Base-by-base conservation (phyloP, 345 rosid genomes). In the Citrus medica region DNA sequence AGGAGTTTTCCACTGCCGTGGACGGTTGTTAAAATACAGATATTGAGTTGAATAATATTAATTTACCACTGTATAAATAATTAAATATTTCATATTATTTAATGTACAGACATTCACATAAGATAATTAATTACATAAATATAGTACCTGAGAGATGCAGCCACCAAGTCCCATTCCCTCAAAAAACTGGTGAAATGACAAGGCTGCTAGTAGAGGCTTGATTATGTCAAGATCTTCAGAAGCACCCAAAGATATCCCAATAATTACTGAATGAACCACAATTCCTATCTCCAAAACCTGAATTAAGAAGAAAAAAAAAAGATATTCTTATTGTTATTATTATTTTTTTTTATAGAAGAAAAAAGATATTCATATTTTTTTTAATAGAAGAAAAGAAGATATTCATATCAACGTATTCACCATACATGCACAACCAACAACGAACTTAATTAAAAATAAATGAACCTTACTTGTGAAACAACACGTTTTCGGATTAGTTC, bases 101-200 rank as follows among this genome's bases (percentile, higher is more conserved):
- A 46, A 25, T 61, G 19, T 9, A 61, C 5, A 61, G 5, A 6
- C 30, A 61, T 12, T 13, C 51, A 46, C 51, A 3, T 3, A 13
- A 46, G 51, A 46, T 13, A 46, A 46, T 46, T 46, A 46, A 46
- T 12, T 4, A 17, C 1, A 53, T 53, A 5, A 19, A 1, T 17
- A 66, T 19, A 21, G 9, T 37, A 90, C 93, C 81, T 89, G 88
- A 33, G 90, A 80, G 78, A 91, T 87, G 89, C 97, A 93, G 72
- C 95, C 93, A 37, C 95, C 95, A 6, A 91, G 95, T 40, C 95
- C 95, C 87, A 89, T 87, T 38, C 95, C 95, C 77, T 93, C 97
- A 53, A 91, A 93, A 71, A 91, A 90, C 78, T 93, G 97, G 74
- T 93, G 95, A 78, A 93, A 93, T 56, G 90, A 87, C 61, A 91